Base-by-base conservation (phyloP, 2,329 filamentous ascomycete species). In the Trichophyton simii region DNA sequence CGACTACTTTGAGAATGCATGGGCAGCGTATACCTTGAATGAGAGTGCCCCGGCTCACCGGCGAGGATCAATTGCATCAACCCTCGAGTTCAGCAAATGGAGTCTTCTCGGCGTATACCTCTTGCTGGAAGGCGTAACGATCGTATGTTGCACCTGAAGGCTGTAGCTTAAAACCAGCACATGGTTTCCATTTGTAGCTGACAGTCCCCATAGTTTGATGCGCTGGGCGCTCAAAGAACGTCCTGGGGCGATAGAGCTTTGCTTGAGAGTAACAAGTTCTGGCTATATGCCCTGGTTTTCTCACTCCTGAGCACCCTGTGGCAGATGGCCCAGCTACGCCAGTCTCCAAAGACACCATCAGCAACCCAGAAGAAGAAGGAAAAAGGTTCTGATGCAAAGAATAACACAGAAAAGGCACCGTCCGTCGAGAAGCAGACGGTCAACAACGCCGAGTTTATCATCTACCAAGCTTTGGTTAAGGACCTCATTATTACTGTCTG, bases 81-180 rank as follows among this genome's bases (percentile, higher is more conserved):
- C 72, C 73, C 74, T 88, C 2, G 82, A 84, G 42, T 74, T 86
- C 3, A 73, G 80, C 15, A 79, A 80, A 58, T 81, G 79, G 72
- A 80, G 80, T 5, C 83, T 83, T 67, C 78, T 86, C 58, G 86
- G 85, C 57, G 74, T 87, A 62, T 89, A 88, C 69, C 80, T 87
- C 61, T 73, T 87, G 22, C 76, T 88, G 62, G 87, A 91, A 73
- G 81, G 83, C 63, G 70, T 79, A 46, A 87, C 84, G 0, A 79
- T 88, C 57, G 76, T 84, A 63, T 78, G 87, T 74, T 34, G 8
- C 8, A 38, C 34, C 11, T 38, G 34, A 38, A 38, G 6, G 34
- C 34, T 13, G 34, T 38, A 38, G 34, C 9, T 13, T 38, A 11
- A 31, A 31, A 31, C 34, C 34, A 38, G 34, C 34, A 31, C 28